Conservation (phyloP, 768 basidiomycete genomes). For the Stropharia rugosoannulata region DNA sequence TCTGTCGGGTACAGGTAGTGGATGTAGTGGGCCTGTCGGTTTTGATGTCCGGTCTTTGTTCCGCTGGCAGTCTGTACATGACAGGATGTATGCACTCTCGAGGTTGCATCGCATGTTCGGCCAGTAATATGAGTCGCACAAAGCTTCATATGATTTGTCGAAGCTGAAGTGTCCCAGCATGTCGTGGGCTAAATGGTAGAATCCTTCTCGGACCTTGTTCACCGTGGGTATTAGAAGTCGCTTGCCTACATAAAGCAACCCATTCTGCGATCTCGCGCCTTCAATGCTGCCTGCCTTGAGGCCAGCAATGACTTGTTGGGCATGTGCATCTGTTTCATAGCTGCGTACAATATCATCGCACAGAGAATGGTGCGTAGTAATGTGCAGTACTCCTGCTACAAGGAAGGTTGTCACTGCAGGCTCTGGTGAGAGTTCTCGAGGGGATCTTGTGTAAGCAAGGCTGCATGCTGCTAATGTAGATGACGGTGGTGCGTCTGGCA, state of each 20-base stretch:
- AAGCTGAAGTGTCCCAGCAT: slow-evolving; percentile 31
- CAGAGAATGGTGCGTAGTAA: background rate
- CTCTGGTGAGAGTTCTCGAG: no score
- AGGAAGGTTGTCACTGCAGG: background rate
- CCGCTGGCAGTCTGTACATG: slow-evolving; percentile 31
- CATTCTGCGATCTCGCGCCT: background rate
- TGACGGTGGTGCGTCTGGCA: background rate
- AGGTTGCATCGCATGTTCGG: slow-evolving; percentile 34
- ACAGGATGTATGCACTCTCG: slow-evolving; percentile 4
- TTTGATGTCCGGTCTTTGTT: slow-evolving; percentile 32
- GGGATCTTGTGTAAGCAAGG: background rate
- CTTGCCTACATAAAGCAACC: background rate
- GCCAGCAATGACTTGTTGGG: background rate
- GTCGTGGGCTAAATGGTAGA: background rate
- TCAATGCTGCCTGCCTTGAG: background rate
- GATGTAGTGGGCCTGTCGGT: slow-evolving; percentile 30
- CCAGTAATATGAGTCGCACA: slow-evolving; percentile 29
- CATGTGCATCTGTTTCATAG: background rate
- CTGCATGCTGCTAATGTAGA: background rate
- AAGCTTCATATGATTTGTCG: slow-evolving; percentile 26
- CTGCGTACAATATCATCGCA: background rate
- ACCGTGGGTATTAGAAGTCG: background rate
- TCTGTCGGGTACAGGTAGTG: slow-evolving; percentile 16
- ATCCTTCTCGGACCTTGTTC: background rate
- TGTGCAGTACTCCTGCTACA: background rate